Conservation (phyloP, 1,139 yeast genomes). For the Scheffersomyces illinoinensis region DNA sequence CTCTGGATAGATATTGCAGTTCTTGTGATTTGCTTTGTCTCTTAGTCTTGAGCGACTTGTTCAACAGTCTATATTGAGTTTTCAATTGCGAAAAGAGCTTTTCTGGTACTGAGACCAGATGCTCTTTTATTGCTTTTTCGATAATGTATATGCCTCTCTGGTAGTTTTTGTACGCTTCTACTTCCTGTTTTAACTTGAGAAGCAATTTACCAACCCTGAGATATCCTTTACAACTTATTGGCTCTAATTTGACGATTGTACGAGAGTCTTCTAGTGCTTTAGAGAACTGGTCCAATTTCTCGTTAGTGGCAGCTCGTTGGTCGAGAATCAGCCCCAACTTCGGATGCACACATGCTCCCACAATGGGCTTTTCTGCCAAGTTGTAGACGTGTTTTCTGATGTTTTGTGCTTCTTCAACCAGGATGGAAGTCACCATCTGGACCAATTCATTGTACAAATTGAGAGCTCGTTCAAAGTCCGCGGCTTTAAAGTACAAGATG, state of each 20-base stretch:
- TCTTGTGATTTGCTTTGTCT: not conserved
- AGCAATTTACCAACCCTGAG: slow-evolving; percentile 53
- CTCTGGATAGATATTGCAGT: not conserved
- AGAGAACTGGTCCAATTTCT: slow-evolving; percentile 42
- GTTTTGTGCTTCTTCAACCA: slow-evolving; percentile 14
- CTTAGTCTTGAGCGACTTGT: slow-evolving; percentile 21
- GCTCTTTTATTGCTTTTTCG: slow-evolving; percentile 25
- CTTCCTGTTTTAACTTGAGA: slow-evolving; percentile 24
- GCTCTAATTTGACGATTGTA: slow-evolving; percentile 45
- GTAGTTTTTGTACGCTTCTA: slow-evolving; percentile 45
- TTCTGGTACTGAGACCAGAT: slow-evolving; percentile 25
- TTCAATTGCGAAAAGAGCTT: slow-evolving; percentile 28
- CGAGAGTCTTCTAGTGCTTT: slow-evolving; percentile 50
- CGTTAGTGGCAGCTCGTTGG: slow-evolving; percentile 61
- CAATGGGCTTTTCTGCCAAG: slow-evolving; percentile 24
- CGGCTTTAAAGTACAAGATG: slow-evolving; percentile 32
- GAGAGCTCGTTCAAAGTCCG: slow-evolving; percentile 17
- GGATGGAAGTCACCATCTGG: slow-evolving; percentile 12
- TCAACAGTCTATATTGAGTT: slow-evolving; percentile 23
- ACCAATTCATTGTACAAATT: slow-evolving; percentile 21
- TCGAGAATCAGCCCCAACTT: slow-evolving; percentile 34
- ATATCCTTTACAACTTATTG: slow-evolving; percentile 61
- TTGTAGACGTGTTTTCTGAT: slow-evolving; percentile 20
- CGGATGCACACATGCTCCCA: slow-evolving; percentile 30
- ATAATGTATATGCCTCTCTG: slow-evolving; percentile 40